Conservation (phyloP, 257 asterid genomes). For the Fraxinus cuspidata region DNA sequence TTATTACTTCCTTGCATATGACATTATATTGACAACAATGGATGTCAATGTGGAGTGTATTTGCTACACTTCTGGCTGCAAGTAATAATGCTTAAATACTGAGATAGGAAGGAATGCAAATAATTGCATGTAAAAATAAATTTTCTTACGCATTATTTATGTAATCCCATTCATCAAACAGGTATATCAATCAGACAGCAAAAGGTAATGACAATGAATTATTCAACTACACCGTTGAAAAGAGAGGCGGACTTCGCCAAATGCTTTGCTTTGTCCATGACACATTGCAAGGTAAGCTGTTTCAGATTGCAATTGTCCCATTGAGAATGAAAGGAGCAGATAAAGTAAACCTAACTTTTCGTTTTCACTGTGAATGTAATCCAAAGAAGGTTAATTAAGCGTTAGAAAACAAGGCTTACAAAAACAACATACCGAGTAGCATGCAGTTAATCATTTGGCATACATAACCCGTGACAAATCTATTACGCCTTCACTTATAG, state of each 20-base stretch:
- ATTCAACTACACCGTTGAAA: constrained; percentile 54
- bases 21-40: not conserved
- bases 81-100: not conserved
- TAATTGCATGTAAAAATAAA: not conserved
- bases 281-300: constrained; percentile 50
- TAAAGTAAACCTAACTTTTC: no score
- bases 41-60: not conserved
- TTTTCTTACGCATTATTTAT: constrained; percentile 34
- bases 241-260: constrained; percentile 52
- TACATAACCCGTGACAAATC: constrained; percentile 49
- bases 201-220: constrained; percentile 50
- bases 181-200: constrained; percentile 42
- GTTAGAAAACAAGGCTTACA: not conserved
- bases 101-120: not conserved
- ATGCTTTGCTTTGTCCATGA: constrained; percentile 56
- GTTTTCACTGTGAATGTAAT: not conserved
- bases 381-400: not conserved
- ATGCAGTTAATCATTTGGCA: constrained; percentile 48
- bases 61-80: not conserved
- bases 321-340: not conserved
- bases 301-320: constrained; percentile 13
- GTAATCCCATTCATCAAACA: constrained; percentile 48
- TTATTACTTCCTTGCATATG: constrained; percentile 42
- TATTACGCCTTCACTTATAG: constrained; percentile 49
- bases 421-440: constrained; percentile 44